Conservation (phyloP, 2,329 filamentous ascomycete species). For the Malbranchea zuffiana region DNA sequence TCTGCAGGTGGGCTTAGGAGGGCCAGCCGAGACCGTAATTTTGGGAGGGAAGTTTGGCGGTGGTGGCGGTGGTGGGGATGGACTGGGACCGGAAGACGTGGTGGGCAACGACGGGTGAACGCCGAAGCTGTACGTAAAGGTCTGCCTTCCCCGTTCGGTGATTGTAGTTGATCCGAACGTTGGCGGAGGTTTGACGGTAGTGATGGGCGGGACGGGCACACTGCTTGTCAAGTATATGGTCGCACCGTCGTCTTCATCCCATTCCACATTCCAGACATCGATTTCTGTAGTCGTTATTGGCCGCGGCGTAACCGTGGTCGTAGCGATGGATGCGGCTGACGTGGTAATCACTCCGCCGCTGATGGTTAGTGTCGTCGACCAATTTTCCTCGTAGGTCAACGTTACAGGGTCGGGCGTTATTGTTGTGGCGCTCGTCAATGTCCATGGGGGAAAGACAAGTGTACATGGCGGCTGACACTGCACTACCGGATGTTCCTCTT, state of each 20-base stretch:
- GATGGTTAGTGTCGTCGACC: slow-evolving; percentile 8
- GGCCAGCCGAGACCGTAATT: no score
- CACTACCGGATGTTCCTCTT: slow-evolving; percentile 10
- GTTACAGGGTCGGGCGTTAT: slow-evolving; percentile 14
- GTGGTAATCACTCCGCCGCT: slow-evolving; percentile 12
- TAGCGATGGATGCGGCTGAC: slow-evolving; percentile 11
- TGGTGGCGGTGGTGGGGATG: no score
- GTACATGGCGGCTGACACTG: slow-evolving; percentile 15
- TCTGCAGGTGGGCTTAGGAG: no score
- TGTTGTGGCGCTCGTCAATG: slow-evolving; percentile 11
- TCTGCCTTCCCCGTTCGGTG: no score
- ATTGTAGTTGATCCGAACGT: no score
- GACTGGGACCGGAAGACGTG: no score
- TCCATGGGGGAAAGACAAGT: slow-evolving; percentile 15
- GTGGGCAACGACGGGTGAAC: no score
- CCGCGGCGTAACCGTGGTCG: slow-evolving; percentile 11
- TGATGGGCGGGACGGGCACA: slow-evolving; percentile 12
- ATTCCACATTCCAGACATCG: slow-evolving; percentile 11
- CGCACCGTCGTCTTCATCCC: not conserved
- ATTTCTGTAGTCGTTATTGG: slow-evolving; percentile 12
- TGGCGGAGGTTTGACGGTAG: slow-evolving; percentile 10
- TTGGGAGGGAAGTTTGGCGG: no score
- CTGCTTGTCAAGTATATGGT: slow-evolving; percentile 9
- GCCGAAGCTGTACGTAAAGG: no score
- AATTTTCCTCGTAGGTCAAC: slow-evolving; percentile 15